A percentile compares a stretch with the other conserved stretches of the same genome.
Conservation (phyloP, 805 yeast genomes). For the Ogataea ganodermae region DNA sequence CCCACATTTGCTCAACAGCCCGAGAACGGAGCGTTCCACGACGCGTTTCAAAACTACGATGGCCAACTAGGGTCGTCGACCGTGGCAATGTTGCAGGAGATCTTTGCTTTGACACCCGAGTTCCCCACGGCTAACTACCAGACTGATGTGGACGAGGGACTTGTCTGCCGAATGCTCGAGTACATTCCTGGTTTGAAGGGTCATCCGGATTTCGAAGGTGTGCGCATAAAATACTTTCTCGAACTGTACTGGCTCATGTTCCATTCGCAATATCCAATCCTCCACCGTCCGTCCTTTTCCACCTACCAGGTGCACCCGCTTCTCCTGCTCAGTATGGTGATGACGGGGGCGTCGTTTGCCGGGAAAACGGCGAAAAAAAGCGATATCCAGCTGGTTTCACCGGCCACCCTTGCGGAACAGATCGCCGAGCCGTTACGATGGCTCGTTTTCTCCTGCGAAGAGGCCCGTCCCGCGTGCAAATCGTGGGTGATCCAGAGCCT, state of each 20-base stretch:
- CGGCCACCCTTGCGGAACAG: conserved; percentile 34
- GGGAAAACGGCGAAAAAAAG: conserved; percentile 11
- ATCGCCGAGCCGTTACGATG: conserved; percentile 48
- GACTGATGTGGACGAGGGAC: conserved; percentile 20
- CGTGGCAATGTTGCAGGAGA: conserved; percentile 23
- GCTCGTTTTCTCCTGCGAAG: conserved; percentile 45
- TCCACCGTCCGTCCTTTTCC: conserved; percentile 51
- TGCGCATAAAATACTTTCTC: conserved; percentile 26
- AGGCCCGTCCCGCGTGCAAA: conserved; percentile 47
- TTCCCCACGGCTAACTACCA: conserved; percentile 27
- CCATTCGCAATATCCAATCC: conserved; percentile 55
- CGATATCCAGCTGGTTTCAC: conserved; percentile 12
- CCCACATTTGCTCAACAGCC: conserved; percentile 13
- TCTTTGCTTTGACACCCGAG: conserved; percentile 27
- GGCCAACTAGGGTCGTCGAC: conserved; percentile 24
- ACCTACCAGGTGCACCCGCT: conserved; percentile 53
- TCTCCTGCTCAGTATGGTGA: conserved; percentile 53
- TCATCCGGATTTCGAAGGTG: conserved; percentile 24
- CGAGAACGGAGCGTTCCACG: conserved; percentile 21
- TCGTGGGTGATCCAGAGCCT: conserved; percentile 53
- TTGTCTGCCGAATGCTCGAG: conserved; percentile 19
- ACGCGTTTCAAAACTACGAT: conserved; percentile 13
- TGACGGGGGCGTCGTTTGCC: conserved; percentile 49
- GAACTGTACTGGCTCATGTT: conserved; percentile 52
- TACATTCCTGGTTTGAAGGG: conserved; percentile 22